Conservation (phyloP, 2,329 filamentous ascomycete genomes). For the Microdochium nivale region DNA sequence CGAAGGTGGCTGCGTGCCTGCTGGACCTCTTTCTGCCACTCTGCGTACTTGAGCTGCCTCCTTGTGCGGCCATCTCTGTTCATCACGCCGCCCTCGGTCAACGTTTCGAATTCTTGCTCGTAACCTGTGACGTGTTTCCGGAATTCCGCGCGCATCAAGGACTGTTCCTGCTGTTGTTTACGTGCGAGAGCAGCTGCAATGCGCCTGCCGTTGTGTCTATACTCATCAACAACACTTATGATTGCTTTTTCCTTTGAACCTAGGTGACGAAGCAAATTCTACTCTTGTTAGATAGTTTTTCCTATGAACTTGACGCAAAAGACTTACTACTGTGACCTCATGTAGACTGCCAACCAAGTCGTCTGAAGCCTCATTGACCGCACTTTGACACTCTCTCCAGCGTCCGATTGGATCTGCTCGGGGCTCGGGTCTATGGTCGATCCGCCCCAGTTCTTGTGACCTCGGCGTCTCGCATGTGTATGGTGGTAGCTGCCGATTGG, state of each 20-base stretch:
- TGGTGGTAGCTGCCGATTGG: too few relatives aligned
- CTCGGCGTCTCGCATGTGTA: too few relatives aligned
- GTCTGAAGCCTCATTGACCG: constrained; percentile 7
- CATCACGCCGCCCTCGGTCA: not conserved
- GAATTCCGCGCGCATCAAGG: constrained; percentile 1
- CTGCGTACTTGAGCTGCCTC: not conserved
- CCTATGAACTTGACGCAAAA: not conserved
- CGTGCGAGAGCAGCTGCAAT: constrained; percentile 4
- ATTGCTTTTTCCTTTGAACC: constrained; percentile 8
- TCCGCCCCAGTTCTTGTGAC: too few relatives aligned
- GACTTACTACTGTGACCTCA: constrained; percentile 6
- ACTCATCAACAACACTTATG: constrained; percentile 7
- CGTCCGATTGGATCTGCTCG: not conserved
- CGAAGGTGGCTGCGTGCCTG: not conserved
- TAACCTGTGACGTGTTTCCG: not conserved
- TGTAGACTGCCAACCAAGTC: constrained; percentile 9
- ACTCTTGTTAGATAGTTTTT: not conserved
- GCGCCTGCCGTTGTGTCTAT: constrained; percentile 8
- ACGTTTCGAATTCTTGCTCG: not conserved
- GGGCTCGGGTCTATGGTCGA: too few relatives aligned
- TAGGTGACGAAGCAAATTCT: constrained; percentile 8
- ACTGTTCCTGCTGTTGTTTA: constrained; percentile 6
- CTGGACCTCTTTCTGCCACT: not conserved
- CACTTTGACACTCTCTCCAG: constrained; percentile 8
- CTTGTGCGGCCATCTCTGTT: not conserved